Percentiles rank a stretch among this genome's conserved stretches.
Evolutionary conservation across 331 rosid species (phyloP).

Genomic region (Saraca asoca): DNA sequence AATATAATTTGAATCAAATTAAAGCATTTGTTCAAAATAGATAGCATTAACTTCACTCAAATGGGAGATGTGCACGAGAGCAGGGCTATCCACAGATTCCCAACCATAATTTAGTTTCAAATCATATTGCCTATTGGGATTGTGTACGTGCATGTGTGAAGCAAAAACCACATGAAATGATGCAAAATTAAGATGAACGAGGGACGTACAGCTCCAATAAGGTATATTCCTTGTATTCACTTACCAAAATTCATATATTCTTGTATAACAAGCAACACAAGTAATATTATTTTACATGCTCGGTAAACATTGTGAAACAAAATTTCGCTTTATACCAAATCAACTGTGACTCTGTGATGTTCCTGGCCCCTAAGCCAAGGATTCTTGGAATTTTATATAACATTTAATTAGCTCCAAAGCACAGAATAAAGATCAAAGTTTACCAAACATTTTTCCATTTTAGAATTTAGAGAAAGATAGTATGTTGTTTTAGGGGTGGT

Average conservation of each 20-base stretch:
- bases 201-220: constrained; percentile 2
- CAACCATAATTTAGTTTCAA: too few species aligned
- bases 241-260: not conserved
- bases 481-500: not conserved
- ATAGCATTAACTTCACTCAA: too few species aligned
- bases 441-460: not conserved
- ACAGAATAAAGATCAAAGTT: not conserved
- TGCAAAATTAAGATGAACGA: constrained; percentile 23
- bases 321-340: constrained; percentile 6
- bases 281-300: not conserved
- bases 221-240: constrained; percentile 28
- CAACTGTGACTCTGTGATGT: not conserved
- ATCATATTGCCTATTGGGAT: too few species aligned
- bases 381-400: not conserved
- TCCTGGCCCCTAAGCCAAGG: not conserved
- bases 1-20: too few species aligned
- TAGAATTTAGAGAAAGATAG: not conserved
- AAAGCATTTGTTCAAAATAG: too few species aligned
- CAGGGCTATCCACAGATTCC: too few species aligned
- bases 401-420: constrained; percentile 2
- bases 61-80: too few species aligned
- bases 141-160: too few species aligned
- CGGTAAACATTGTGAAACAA: not conserved
- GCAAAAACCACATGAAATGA: not conserved
- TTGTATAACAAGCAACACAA: constrained; percentile 9